phyloP scores from a whole-genome alignment of 2,329 filamentous ascomycete genomes.

The Cladobotryum mycophilum region DNA sequence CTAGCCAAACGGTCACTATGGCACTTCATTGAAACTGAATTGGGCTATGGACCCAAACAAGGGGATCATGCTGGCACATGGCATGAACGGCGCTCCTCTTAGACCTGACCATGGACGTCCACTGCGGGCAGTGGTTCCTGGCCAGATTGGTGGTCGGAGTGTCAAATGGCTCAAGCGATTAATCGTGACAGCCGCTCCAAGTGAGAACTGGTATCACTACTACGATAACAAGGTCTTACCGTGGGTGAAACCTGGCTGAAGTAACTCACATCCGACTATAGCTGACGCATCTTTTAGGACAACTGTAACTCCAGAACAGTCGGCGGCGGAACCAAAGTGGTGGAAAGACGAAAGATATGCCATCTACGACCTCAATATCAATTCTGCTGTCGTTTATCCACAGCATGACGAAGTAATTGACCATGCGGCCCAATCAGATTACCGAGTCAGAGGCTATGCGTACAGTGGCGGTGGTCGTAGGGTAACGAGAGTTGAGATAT shows the following conservation, averaged over 20 bases:
- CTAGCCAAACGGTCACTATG: constrained; percentile 76
- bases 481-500: constrained; percentile 76
- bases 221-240: constrained; percentile 89
- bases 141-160: constrained; percentile 58
- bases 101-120: constrained; percentile 82
- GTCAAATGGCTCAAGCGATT: constrained; percentile 89
- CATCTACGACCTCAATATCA: constrained; percentile 86
- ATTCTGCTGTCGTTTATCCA: constrained; percentile 75
- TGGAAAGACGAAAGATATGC: constrained; percentile 90
- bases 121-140: constrained; percentile 74
- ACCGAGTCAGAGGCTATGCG: constrained; percentile 72
- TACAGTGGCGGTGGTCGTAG: constrained; percentile 83
- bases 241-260: constrained; percentile 45
- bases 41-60: constrained; percentile 80
- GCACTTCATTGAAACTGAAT: constrained; percentile 79
- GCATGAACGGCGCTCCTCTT: constrained; percentile 81
- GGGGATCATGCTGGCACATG: constrained; percentile 81
- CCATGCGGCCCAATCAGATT: constrained; percentile 40
- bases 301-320: too few species aligned
- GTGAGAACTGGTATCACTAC: constrained; percentile 92
- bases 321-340: constrained; percentile 10
- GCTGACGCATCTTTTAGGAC: too few species aligned
- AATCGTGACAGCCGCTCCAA: constrained; percentile 69
- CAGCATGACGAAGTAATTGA: constrained; percentile 65
- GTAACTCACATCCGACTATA: constrained; percentile 29